Evolutionary conservation across 768 basidiomycete genomes (phyloP).

Genomic region (Tulasnella sp.): DNA sequence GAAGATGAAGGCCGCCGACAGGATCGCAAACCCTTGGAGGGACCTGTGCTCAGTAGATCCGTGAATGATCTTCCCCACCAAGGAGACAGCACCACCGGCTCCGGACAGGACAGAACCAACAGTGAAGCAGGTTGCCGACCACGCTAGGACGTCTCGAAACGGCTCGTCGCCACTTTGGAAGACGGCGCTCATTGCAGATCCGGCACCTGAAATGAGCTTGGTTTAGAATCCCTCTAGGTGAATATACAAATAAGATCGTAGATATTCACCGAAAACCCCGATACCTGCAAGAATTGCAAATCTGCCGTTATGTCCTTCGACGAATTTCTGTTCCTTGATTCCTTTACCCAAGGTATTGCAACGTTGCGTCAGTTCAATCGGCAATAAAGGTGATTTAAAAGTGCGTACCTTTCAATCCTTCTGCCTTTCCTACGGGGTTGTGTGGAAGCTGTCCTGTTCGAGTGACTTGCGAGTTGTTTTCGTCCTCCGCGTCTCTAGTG

Average conservation of each 20-base stretch:
- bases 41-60: background rate
- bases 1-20: background rate
- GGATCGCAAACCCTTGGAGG: background rate
- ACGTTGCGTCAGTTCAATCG: too few relatives aligned
- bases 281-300: background rate
- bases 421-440: too few relatives aligned
- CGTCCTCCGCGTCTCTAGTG: too few relatives aligned
- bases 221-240: background rate
- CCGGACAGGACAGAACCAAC: background rate
- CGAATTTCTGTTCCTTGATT: too few relatives aligned
- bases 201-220: background rate
- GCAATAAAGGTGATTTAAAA: too few relatives aligned
- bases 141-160: background rate
- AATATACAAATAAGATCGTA: background rate
- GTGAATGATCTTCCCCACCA: background rate
- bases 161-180: background rate
- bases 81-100: background rate
- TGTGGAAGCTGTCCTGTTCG: too few relatives aligned
- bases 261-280: background rate
- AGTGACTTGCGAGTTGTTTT: too few relatives aligned
- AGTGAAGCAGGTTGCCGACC: background rate
- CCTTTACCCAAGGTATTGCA: too few relatives aligned
- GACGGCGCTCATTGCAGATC: background rate
- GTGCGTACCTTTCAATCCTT: too few relatives aligned
- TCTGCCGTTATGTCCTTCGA: background rate